Percentiles rank a stretch among this genome's conserved stretches.
Evolutionary conservation across 2,329 filamentous ascomycete genomes (phyloP).

Genomic region (Didymella lethalis): DNA sequence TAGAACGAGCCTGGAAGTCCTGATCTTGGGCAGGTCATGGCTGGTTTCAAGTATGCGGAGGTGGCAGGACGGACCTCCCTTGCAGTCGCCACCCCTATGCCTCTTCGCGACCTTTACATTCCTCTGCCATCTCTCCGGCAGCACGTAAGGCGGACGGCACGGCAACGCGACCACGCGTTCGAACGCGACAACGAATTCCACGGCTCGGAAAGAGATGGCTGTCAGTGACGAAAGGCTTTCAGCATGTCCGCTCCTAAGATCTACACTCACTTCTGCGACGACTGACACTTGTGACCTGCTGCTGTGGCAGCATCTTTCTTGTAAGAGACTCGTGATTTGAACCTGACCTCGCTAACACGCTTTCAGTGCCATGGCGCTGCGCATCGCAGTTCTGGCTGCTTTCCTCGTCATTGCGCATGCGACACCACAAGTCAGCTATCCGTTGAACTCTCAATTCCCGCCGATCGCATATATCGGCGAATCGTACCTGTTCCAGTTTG

Average conservation of each 20-base stretch:
- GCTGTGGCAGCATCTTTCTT: slow-evolving; percentile 25
- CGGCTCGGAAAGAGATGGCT: slow-evolving; percentile 42
- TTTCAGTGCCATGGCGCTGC: slow-evolving; percentile 31
- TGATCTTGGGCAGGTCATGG: slow-evolving; percentile 11
- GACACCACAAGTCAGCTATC: slow-evolving; percentile 63
- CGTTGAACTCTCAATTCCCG: slow-evolving; percentile 84
- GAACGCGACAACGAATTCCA: slow-evolving; percentile 42
- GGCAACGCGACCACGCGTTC: slow-evolving; percentile 36
- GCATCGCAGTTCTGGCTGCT: slow-evolving; percentile 26
- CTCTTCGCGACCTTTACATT: slow-evolving; percentile 35
- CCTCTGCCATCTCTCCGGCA: slow-evolving; percentile 30
- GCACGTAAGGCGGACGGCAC: slow-evolving; percentile 34
- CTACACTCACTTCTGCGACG: slow-evolving; percentile 20
- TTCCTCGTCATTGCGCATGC: slow-evolving; percentile 33
- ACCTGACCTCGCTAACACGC: slow-evolving; percentile 4
- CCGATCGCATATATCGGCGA: slow-evolving; percentile 75
- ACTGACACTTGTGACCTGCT: slow-evolving; percentile 22
- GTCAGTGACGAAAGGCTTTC: slow-evolving; percentile 33
- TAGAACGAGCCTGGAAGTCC: slow-evolving; percentile 22
- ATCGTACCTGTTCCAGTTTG: slow-evolving; percentile 75
- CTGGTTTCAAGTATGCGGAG: slow-evolving; percentile 29
- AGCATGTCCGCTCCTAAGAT: slow-evolving; percentile 27
- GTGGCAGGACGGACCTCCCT: slow-evolving; percentile 42
- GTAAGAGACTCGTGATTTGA: slow-evolving; percentile 23
- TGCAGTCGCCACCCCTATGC: slow-evolving; percentile 36